A percentile compares a stretch with the other conserved stretches of the same genome.
Evolutionary conservation across 495 filamentous ascomycete genomes (phyloP).

Genomic region (Lasiosphaeria hispida): DNA sequence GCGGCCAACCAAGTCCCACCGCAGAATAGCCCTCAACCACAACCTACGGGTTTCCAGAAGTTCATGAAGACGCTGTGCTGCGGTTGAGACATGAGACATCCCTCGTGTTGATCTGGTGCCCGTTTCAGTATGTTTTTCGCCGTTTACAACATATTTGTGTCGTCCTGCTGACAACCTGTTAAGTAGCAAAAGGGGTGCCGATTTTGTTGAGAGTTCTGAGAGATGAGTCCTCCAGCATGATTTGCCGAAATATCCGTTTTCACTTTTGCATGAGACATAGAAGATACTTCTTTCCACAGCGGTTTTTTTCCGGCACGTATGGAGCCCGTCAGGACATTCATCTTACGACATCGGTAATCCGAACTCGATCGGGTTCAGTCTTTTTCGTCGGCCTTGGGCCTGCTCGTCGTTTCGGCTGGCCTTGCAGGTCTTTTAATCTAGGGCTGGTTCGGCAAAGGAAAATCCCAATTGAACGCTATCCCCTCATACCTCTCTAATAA

Average conservation of each 20-base stretch:
- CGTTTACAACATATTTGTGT: background rate
- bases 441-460: slow-evolving; percentile 1
- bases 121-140: slow-evolving; percentile 15
- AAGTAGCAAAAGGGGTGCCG: slow-evolving; percentile 10
- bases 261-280: slow-evolving; percentile 35
- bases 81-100: slow-evolving; percentile 50
- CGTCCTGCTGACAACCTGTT: slow-evolving; percentile 6
- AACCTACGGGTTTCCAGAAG: slow-evolving; percentile 63
- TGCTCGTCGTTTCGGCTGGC: slow-evolving; percentile 16
- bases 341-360: slow-evolving; percentile 30
- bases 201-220: slow-evolving; percentile 25
- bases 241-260: slow-evolving; percentile 27
- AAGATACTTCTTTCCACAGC: slow-evolving; percentile 33
- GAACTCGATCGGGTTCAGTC: slow-evolving; percentile 13
- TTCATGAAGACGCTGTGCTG: slow-evolving; percentile 82
- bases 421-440: slow-evolving; percentile 15
- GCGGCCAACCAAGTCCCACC: slow-evolving; percentile 44
- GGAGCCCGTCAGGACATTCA: slow-evolving; percentile 26
- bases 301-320: slow-evolving; percentile 20
- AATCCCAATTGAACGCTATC: slow-evolving; percentile 5
- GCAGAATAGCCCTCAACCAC: slow-evolving; percentile 43
- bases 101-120: slow-evolving; percentile 12
- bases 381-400: slow-evolving; percentile 15
- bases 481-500: slow-evolving; percentile 30
- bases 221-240: slow-evolving; percentile 29